These are phyloP conservation scores for Nephelium lappaceum DNA, from an alignment of 345 rosid species.

Conservation along the genomic window DNA sequence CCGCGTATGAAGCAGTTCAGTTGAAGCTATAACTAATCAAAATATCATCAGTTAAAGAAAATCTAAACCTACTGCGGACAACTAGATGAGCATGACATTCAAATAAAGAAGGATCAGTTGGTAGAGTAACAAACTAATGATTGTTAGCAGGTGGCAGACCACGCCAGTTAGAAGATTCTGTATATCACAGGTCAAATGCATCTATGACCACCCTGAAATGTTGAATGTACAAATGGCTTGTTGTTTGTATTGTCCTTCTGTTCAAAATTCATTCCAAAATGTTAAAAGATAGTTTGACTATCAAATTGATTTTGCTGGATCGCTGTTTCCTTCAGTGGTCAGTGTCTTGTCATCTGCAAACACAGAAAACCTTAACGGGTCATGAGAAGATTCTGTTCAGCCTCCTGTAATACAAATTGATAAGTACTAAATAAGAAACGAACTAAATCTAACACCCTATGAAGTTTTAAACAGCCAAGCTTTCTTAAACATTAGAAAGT, in stretches of 20 bases:
- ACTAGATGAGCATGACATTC: slow-evolving; percentile 12
- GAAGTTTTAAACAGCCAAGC: not conserved
- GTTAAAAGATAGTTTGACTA: slow-evolving; percentile 18
- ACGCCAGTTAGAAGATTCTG: slow-evolving; percentile 35
- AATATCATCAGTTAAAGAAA: slow-evolving; percentile 9
- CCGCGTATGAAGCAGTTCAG: not conserved
- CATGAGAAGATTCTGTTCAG: slow-evolving; percentile 4
- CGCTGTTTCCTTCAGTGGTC: slow-evolving; percentile 25
- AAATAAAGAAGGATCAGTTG: slow-evolving; percentile 9
- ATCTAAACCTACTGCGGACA: slow-evolving; percentile 19
- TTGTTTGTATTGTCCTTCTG: slow-evolving; percentile 8
- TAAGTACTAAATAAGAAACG: not conserved
- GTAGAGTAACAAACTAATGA: slow-evolving; percentile 8
- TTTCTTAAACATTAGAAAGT: not conserved
- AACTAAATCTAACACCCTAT: not conserved
- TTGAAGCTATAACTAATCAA: slow-evolving; percentile 14
- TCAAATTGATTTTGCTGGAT: slow-evolving; percentile 29
- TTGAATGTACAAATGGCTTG: slow-evolving; percentile 37
- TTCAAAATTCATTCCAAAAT: slow-evolving; percentile 16
- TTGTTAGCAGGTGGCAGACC: slow-evolving; percentile 19
- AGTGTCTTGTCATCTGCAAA: slow-evolving; percentile 41
- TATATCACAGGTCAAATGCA: slow-evolving; percentile 31
- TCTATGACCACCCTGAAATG: slow-evolving; percentile 35
- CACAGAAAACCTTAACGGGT: slow-evolving; percentile 12
- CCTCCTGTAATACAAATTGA: not conserved